Conservation (phyloP, 805 yeast genomes). For the Teunomyces stri region DNA sequence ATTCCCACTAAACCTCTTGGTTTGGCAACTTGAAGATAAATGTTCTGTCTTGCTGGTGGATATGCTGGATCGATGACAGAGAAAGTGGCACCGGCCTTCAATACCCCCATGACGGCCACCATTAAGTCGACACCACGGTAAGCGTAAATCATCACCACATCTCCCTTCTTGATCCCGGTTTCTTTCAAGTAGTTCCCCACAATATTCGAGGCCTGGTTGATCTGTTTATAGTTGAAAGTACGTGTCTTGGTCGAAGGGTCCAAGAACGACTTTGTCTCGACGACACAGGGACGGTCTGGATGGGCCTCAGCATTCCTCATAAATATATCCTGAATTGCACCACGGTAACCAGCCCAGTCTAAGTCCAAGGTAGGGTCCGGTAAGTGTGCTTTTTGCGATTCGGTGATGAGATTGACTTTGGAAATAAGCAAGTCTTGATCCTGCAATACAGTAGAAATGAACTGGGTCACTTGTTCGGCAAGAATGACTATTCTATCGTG, state of each 20-base stretch:
- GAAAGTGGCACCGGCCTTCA: conserved; percentile 98
- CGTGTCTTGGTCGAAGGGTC: conserved; percentile 57
- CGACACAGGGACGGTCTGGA: conserved; percentile 88
- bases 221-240: conserved; percentile 79
- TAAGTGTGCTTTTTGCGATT: conserved; percentile 54
- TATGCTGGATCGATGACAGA: conserved; percentile 99
- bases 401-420: conserved; percentile 64
- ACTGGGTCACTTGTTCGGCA: conserved; percentile 69
- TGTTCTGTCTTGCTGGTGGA: conserved; percentile 96
- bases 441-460: conserved; percentile 34
- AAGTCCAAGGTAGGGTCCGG: conserved; percentile 88
- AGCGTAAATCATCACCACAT: conserved; percentile 96
- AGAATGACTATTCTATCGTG: conserved; percentile 65
- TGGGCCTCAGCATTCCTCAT: conserved; percentile 77
- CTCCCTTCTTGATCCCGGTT: conserved; percentile 84
- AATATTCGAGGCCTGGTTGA: conserved; percentile 87
- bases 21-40: conserved; percentile 88
- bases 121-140: conserved; percentile 95
- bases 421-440: conserved; percentile 49
- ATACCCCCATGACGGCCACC: conserved; percentile 96
- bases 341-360: conserved; percentile 89
- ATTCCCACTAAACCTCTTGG: conserved; percentile 90
- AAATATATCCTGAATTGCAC: conserved; percentile 96
- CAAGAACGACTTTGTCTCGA: conserved; percentile 79
- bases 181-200: conserved; percentile 85